phyloP scores from a whole-genome alignment of 345 rosid genomes.

The Linum lewisii region DNA sequence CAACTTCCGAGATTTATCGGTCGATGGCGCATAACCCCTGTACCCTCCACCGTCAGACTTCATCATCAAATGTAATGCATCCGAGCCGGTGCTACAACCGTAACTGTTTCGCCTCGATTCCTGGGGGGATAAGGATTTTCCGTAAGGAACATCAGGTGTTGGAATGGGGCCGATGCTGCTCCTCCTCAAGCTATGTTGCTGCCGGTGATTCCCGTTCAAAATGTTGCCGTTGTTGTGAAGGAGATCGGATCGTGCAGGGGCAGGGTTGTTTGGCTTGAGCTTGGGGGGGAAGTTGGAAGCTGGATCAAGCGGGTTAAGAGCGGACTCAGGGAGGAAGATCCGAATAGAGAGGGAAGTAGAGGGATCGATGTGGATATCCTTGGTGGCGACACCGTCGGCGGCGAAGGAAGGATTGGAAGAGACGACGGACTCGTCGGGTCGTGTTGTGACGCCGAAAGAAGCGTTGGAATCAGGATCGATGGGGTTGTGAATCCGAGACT shows the following conservation, averaged over 20 bases:
- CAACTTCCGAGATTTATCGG: constrained; percentile 36
- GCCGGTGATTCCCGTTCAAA: not conserved
- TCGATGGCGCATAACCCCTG: constrained; percentile 58
- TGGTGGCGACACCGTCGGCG: constrained; percentile 86
- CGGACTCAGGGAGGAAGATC: constrained; percentile 84
- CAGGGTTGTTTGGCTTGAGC: not conserved
- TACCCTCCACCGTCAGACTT: constrained; percentile 30
- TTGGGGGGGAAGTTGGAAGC: constrained; percentile 23
- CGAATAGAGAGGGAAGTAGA: constrained; percentile 70
- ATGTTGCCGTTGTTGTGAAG: not conserved
- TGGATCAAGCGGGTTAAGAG: constrained; percentile 50
- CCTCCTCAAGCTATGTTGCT: constrained; percentile 24
- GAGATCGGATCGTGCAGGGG: not conserved
- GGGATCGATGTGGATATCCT: constrained; percentile 92
- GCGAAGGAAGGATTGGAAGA: constrained; percentile 68
- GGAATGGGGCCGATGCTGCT: constrained; percentile 35
- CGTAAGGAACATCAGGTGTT: constrained; percentile 1
- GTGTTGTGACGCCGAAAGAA: constrained; percentile 59
- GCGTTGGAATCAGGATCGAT: constrained; percentile 28
- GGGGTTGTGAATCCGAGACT: constrained; percentile 57
- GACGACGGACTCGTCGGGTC: constrained; percentile 70
- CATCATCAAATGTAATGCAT: constrained; percentile 35
- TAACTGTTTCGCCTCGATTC: constrained; percentile 44
- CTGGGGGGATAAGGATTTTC: constrained; percentile 2
- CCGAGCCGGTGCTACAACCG: constrained; percentile 32